Percentiles rank a stretch among this genome's conserved stretches.
phyloP scores from a whole-genome alignment of 257 asterid species.

The Thymus quinquecostatus region DNA sequence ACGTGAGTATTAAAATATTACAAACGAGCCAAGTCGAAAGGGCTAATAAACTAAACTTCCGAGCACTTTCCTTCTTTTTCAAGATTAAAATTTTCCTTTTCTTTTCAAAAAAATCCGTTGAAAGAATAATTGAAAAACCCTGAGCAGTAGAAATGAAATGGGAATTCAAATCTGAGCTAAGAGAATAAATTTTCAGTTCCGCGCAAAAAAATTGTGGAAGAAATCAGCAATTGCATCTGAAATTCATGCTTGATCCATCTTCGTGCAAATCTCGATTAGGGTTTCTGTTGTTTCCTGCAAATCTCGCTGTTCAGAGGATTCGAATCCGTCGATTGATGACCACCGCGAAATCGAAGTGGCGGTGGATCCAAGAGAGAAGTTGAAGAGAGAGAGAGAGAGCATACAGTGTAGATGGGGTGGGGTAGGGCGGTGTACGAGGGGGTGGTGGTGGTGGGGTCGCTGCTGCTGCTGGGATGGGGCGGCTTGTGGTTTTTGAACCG shows the following conservation, averaged over 20 bases:
- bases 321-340: constrained; percentile 29
- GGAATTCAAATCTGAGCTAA: constrained; percentile 22
- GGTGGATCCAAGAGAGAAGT: constrained; percentile 32
- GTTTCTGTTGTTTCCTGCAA: constrained; percentile 28
- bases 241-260: constrained; percentile 31
- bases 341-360: constrained; percentile 21
- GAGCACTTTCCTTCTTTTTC: no score
- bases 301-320: constrained; percentile 21
- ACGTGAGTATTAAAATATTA: no score
- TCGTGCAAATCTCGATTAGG: constrained; percentile 29
- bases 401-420: constrained; percentile 68
- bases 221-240: constrained; percentile 21
- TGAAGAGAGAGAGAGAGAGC: constrained; percentile 24
- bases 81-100: no score
- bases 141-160: background rate
- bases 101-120: no score
- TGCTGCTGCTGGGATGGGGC: constrained; percentile 81
- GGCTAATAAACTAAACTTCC: no score
- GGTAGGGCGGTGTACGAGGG: constrained; percentile 74
- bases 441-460: constrained; percentile 74
- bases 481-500: constrained; percentile 95
- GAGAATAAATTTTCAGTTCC: background rate
- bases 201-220: constrained; percentile 7
- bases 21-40: no score
- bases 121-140: background rate